These are phyloP conservation scores for Psilocybe mexicana DNA, from an alignment of 1,284 basidiomycete genomes.

Conservation along the genomic window DNA sequence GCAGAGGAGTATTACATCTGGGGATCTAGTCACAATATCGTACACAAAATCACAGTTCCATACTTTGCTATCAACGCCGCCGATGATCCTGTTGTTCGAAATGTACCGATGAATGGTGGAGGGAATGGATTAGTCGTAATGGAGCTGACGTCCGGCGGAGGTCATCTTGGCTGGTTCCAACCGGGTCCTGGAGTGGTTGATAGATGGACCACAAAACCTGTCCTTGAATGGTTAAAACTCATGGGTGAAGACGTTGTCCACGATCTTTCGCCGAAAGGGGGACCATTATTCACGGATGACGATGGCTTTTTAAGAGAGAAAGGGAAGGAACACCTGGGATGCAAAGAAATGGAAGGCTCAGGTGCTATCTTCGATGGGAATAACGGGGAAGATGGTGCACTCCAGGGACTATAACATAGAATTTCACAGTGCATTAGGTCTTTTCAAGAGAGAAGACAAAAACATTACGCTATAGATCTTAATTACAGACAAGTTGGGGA, in stretches of 20 bases:
- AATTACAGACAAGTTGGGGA: slow-evolving; percentile 7
- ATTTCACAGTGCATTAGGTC: not conserved
- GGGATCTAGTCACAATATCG: slow-evolving; percentile 55
- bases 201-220: slow-evolving; percentile 74
- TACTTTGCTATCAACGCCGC: slow-evolving; percentile 85
- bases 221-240: slow-evolving; percentile 73
- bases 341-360: slow-evolving; percentile 41
- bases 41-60: slow-evolving; percentile 64
- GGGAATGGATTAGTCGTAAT: slow-evolving; percentile 70
- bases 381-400: slow-evolving; percentile 37
- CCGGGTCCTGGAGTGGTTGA: slow-evolving; percentile 45
- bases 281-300: slow-evolving; percentile 41
- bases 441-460: not conserved
- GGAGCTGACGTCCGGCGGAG: slow-evolving; percentile 78
- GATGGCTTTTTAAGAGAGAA: slow-evolving; percentile 63
- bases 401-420: slow-evolving; percentile 41
- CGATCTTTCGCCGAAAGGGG: slow-evolving; percentile 30
- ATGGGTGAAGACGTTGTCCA: slow-evolving; percentile 53
- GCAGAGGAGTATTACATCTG: slow-evolving; percentile 84
- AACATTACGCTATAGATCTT: slow-evolving; percentile 16
- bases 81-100: slow-evolving; percentile 87
- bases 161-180: slow-evolving; percentile 96
- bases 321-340: slow-evolving; percentile 50
- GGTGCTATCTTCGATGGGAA: slow-evolving; percentile 41
- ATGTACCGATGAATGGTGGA: slow-evolving; percentile 59